These are phyloP conservation scores for Staphylotrichum tortipilum DNA, from an alignment of 495 filamentous ascomycete species.

Conservation along the genomic window DNA sequence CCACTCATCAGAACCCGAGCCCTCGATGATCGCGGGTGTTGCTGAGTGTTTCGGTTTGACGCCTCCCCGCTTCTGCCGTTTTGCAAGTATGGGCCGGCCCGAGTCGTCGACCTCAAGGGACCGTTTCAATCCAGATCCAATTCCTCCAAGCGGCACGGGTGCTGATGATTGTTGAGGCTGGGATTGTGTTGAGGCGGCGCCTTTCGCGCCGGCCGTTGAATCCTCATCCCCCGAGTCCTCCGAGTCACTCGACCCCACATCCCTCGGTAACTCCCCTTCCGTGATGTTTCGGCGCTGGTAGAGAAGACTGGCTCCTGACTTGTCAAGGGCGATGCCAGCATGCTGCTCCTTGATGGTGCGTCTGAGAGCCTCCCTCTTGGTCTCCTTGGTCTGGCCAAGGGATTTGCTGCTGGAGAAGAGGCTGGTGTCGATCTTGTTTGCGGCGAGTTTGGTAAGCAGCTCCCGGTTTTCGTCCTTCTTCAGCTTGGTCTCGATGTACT, in stretches of 20 bases:
- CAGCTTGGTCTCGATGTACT: constrained; percentile 95
- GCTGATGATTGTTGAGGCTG: background rate
- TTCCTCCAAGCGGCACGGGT: constrained; percentile 5
- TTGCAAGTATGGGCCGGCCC: constrained; percentile 74
- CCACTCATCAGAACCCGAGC: constrained; percentile 30
- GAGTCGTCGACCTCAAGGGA: constrained; percentile 69
- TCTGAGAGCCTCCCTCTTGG: constrained; percentile 56
- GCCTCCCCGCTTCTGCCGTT: constrained; percentile 48
- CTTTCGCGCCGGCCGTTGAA: constrained; percentile 4
- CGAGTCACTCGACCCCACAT: constrained; percentile 21
- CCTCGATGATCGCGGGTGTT: constrained; percentile 10
- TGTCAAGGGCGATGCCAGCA: constrained; percentile 48
- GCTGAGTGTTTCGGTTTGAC: constrained; percentile 39
- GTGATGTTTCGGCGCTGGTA: constrained; percentile 21
- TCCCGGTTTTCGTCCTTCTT: constrained; percentile 87
- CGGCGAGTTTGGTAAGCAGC: constrained; percentile 71
- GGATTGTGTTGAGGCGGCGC: background rate
- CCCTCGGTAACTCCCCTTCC: constrained; percentile 5
- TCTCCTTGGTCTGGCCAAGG: constrained; percentile 57
- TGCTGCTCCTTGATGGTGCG: constrained; percentile 50
- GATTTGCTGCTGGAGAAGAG: constrained; percentile 66
- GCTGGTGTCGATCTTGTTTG: constrained; percentile 71
- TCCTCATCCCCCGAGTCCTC: constrained; percentile 21
- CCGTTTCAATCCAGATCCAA: constrained; percentile 79
- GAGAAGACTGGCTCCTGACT: constrained; percentile 28